Conservation (phyloP, 2,329 filamentous ascomycete species). For the Verticillium alfalfae region DNA sequence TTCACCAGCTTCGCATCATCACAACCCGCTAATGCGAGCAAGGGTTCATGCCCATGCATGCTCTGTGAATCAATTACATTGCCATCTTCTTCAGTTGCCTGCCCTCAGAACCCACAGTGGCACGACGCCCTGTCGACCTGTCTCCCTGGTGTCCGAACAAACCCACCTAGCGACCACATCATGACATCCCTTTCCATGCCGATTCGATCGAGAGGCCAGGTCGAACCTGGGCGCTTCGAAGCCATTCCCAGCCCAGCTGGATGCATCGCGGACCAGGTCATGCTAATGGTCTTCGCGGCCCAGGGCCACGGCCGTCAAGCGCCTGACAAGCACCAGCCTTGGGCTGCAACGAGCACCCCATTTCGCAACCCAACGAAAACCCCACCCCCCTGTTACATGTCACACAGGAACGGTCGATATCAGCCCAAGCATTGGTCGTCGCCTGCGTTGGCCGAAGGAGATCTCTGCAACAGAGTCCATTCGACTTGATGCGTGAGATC, state of each 20-base stretch:
- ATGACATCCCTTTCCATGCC: neutral
- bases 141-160: neutral
- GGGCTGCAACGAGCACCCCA: neutral
- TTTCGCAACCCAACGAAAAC: neutral
- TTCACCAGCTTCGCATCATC: neutral
- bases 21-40: neutral
- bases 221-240: neutral
- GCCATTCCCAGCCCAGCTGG: neutral
- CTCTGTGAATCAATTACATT: neutral
- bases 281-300: neutral
- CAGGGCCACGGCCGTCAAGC: neutral
- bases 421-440: neutral
- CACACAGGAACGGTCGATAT: neutral
- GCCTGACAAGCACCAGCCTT: constrained; percentile 2
- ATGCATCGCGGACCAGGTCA: neutral
- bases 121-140: neutral
- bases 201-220: neutral
- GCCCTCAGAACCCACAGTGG: neutral
- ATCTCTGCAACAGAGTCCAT: no score
- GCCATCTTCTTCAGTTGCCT: neutral
- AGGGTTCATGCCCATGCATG: neutral
- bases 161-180: neutral
- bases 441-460: no score
- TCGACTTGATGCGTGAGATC: no score
- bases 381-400: neutral